Evolutionary conservation across 805 yeast genomes (phyloP).

Genomic region (Yamadazyma insecticola): DNA sequence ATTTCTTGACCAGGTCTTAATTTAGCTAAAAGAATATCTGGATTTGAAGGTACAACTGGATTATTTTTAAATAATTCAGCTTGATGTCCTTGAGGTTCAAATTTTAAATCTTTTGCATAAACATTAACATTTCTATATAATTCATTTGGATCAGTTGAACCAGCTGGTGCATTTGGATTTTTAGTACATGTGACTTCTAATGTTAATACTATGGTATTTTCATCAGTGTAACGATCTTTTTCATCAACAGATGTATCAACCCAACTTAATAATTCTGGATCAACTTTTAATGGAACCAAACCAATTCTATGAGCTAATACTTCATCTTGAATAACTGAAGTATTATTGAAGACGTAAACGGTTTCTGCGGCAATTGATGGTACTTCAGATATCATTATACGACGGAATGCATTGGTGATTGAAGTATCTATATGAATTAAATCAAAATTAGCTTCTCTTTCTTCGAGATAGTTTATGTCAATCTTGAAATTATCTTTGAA

Average conservation of each 20-base stretch:
- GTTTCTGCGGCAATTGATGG: constrained; percentile 95
- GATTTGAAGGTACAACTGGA: constrained; percentile 77
- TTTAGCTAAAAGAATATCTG: constrained; percentile 86
- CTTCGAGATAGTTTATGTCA: constrained; percentile 58
- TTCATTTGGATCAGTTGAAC: constrained; percentile 75
- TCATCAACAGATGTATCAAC: constrained; percentile 62
- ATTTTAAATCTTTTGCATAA: constrained; percentile 84
- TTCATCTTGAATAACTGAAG: constrained; percentile 96
- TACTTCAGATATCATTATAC: constrained; percentile 95
- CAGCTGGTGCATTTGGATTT: constrained; percentile 78
- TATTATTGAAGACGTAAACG: constrained; percentile 86
- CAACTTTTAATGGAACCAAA: constrained; percentile 81
- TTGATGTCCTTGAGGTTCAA: constrained; percentile 91
- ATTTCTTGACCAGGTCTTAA: constrained; percentile 97
- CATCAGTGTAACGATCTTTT: constrained; percentile 70
- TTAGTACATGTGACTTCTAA: constrained; percentile 80
- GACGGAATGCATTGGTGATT: constrained; percentile 91
- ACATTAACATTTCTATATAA: constrained; percentile 80
- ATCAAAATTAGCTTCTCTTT: constrained; percentile 81
- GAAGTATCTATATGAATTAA: constrained; percentile 85
- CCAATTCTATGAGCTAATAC: constrained; percentile 95
- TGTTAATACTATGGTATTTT: constrained; percentile 81
- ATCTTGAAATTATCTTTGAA: constrained; percentile 68
- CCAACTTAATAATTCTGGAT: constrained; percentile 88
- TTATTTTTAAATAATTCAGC: constrained; percentile 58